These are phyloP conservation scores for Pseudogymnoascus sp. DNA, from an alignment of 2,329 filamentous ascomycete genomes.

Conservation along the genomic window DNA sequence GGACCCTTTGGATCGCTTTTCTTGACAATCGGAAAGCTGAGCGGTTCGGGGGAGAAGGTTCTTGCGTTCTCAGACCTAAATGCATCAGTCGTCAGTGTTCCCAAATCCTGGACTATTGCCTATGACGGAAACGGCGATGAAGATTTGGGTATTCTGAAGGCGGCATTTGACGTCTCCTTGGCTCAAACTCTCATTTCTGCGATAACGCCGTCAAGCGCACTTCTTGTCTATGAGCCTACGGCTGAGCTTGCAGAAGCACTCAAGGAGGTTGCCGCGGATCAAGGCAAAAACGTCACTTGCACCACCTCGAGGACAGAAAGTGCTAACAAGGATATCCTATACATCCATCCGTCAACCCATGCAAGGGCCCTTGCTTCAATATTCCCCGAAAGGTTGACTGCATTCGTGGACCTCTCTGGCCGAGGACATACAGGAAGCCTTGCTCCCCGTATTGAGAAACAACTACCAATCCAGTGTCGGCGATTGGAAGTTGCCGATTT, in stretches of 20 bases:
- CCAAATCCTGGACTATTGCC: slow-evolving; percentile 4
- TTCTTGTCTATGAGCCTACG: slow-evolving; percentile 10
- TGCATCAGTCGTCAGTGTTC: slow-evolving; percentile 7
- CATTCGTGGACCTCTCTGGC: slow-evolving; percentile 11
- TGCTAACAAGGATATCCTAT: background rate
- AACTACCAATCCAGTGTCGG: slow-evolving; percentile 11
- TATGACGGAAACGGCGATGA: slow-evolving; percentile 1
- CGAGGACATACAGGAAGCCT: background rate
- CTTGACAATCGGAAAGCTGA: slow-evolving; percentile 7
- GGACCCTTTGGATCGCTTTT: slow-evolving; percentile 9
- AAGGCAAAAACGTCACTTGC: slow-evolving; percentile 1
- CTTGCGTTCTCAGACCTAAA: slow-evolving; percentile 10
- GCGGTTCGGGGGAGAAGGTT: slow-evolving; percentile 8
- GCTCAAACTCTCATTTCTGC: slow-evolving; percentile 9
- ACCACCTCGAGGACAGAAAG: slow-evolving; percentile 5
- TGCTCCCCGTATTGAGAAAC: slow-evolving; percentile 8
- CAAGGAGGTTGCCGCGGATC: background rate
- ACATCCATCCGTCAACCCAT: slow-evolving; percentile 10
- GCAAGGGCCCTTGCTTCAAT: slow-evolving; percentile 6
- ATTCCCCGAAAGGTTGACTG: slow-evolving; percentile 7
- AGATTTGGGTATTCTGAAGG: slow-evolving; percentile 1
- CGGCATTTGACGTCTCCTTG: background rate
- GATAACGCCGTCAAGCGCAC: background rate
- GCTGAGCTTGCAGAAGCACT: slow-evolving; percentile 7
- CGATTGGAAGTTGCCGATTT: background rate